These are phyloP conservation scores for Fusarium miscanthi DNA, from an alignment of 2,329 filamentous ascomycete genomes.

Conservation along the genomic window DNA sequence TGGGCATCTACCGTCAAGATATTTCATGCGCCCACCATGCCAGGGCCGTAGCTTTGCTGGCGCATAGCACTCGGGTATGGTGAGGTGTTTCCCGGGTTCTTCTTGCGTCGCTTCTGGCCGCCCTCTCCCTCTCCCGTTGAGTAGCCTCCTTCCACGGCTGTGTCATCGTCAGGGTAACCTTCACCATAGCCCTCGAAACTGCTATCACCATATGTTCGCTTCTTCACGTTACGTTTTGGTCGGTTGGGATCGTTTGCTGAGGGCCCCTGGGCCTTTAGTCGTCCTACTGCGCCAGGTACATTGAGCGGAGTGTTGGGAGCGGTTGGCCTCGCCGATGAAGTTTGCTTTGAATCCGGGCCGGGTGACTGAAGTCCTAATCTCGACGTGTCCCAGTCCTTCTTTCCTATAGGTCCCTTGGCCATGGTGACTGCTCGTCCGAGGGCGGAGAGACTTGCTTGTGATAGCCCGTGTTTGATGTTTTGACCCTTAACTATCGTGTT, in stretches of 20 bases:
- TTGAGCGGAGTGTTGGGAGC: slow-evolving; percentile 64
- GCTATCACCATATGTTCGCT: slow-evolving; percentile 79
- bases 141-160: slow-evolving; percentile 68
- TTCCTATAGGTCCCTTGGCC: slow-evolving; percentile 67
- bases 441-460: slow-evolving; percentile 54
- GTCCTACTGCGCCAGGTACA: slow-evolving; percentile 48
- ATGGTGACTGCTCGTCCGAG: slow-evolving; percentile 66
- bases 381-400: slow-evolving; percentile 65
- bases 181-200: slow-evolving; percentile 82
- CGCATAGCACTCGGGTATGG: slow-evolving; percentile 58
- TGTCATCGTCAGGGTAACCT: slow-evolving; percentile 75
- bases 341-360: slow-evolving; percentile 54
- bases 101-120: slow-evolving; percentile 72
- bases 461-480: slow-evolving; percentile 66
- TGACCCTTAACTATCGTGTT: slow-evolving; percentile 63
- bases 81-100: slow-evolving; percentile 61
- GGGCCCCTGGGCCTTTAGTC: slow-evolving; percentile 54
- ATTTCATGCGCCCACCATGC: slow-evolving; percentile 67
- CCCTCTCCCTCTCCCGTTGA: slow-evolving; percentile 79
- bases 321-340: slow-evolving; percentile 59
- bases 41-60: slow-evolving; percentile 66
- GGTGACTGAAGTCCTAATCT: slow-evolving; percentile 67
- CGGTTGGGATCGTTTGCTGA: slow-evolving; percentile 61
- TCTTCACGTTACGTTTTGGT: slow-evolving; percentile 75
- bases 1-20: slow-evolving; percentile 13